These are phyloP conservation scores for Beauveria varroae DNA, from an alignment of 2,329 filamentous ascomycete genomes.

Conservation along the genomic window DNA sequence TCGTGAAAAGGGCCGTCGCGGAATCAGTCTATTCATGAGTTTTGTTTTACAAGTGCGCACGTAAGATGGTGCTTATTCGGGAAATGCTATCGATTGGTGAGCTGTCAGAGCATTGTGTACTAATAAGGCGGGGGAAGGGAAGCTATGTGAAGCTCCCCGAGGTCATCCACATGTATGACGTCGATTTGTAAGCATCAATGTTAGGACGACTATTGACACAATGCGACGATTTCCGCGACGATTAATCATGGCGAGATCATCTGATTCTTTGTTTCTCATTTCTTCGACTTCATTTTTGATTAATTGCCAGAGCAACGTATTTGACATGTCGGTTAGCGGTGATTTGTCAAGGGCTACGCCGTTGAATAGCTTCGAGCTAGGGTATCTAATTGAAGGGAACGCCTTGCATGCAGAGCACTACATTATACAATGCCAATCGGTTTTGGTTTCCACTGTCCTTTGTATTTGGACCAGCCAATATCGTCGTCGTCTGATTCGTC, in stretches of 20 bases:
- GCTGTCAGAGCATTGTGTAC: not conserved
- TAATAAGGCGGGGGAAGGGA: not conserved
- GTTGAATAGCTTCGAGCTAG: not conserved
- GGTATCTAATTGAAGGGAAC: conserved; percentile 3
- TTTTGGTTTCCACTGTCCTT: conserved; percentile 48
- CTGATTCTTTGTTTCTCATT: not conserved
- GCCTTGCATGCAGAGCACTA: not conserved
- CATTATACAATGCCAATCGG: conserved; percentile 48
- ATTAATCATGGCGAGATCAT: not conserved
- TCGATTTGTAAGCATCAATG: conserved; percentile 9
- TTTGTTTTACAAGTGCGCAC: not conserved
- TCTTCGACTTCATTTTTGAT: not conserved
- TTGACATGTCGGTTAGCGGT: too few relatives aligned
- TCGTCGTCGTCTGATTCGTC: conserved; percentile 13
- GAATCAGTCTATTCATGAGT: conserved; percentile 36
- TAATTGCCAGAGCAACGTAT: not conserved
- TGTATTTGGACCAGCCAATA: conserved; percentile 41
- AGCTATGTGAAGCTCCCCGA: not conserved
- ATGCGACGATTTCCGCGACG: not conserved
- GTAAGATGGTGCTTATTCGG: not conserved
- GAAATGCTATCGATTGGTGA: not conserved
- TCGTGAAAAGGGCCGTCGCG: conserved; percentile 27
- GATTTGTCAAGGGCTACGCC: too few relatives aligned
- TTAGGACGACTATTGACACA: not conserved
- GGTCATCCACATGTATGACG: conserved; percentile 9